These are phyloP conservation scores for Cercophora newfieldiana DNA, from an alignment of 495 filamentous ascomycete genomes.

Conservation along the genomic window DNA sequence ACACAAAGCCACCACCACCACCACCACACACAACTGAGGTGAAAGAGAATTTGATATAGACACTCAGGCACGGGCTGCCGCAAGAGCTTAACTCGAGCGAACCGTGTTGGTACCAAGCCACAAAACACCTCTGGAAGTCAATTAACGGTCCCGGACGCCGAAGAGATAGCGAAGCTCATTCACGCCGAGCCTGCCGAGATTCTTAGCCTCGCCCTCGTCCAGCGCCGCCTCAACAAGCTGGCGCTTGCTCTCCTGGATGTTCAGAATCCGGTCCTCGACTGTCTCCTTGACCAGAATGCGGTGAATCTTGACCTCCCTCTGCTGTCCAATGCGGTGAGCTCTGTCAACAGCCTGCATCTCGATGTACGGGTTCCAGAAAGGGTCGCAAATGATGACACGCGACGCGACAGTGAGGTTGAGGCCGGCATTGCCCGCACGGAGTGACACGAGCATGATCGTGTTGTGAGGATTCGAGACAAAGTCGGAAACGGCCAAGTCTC, in stretches of 20 bases:
- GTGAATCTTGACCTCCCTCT: conserved; percentile 72
- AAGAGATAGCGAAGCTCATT: conserved; percentile 73
- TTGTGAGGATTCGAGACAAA: conserved; percentile 68
- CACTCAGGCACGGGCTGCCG: background rate
- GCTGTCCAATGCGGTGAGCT: conserved; percentile 88
- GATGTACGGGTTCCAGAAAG: conserved; percentile 95
- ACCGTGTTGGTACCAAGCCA: too few relatives aligned
- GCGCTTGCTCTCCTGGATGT: conserved; percentile 82
- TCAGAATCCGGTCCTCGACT: conserved; percentile 87
- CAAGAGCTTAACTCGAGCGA: background rate
- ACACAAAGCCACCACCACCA: too few relatives aligned
- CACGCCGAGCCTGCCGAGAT: conserved; percentile 60
- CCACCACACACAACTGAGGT: background rate
- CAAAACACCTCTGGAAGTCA: background rate
- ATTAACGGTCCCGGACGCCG: conserved; percentile 12
- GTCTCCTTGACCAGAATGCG: conserved; percentile 75
- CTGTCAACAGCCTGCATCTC: conserved; percentile 95
- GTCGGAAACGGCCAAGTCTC: conserved; percentile 68
- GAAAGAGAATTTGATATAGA: background rate
- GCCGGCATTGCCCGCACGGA: conserved; percentile 89
- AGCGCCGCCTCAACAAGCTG: conserved; percentile 77
- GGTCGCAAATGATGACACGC: conserved; percentile 88
- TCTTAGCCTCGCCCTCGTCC: conserved; percentile 72
- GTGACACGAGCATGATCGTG: conserved; percentile 81
- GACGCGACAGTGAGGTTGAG: conserved; percentile 86